phyloP scores from a whole-genome alignment of 1,284 basidiomycete species.

The Xerocomus amazonicus region DNA sequence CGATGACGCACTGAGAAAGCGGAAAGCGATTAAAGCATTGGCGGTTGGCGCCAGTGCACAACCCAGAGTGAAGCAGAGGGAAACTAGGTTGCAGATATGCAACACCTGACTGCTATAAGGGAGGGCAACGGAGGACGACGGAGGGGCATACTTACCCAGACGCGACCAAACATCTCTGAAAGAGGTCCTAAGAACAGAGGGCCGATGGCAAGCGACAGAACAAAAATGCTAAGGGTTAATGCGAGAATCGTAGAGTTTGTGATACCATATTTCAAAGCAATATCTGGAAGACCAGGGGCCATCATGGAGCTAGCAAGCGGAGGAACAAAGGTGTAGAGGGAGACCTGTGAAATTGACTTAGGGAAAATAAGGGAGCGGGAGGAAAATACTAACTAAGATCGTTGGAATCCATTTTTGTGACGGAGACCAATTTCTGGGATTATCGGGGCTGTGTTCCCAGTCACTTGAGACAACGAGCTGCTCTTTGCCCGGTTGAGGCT shows the following conservation, averaged over 20 bases:
- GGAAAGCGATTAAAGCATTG: slow-evolving; percentile 49
- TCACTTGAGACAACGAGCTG: slow-evolving; percentile 49
- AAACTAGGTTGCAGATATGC: slow-evolving; percentile 63
- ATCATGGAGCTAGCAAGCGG: slow-evolving; percentile 78
- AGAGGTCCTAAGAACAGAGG: slow-evolving; percentile 72
- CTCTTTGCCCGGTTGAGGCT: slow-evolving; percentile 27
- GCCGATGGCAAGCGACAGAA: slow-evolving; percentile 72
- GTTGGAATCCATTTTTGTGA: slow-evolving; percentile 62
- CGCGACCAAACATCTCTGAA: slow-evolving; percentile 76
- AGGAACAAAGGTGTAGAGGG: slow-evolving; percentile 65
- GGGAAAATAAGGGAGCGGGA: neutral
- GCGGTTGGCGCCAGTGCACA: slow-evolving; percentile 51
- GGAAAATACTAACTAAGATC: slow-evolving; percentile 48
- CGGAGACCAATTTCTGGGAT: slow-evolving; percentile 63
- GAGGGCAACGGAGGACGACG: neutral
- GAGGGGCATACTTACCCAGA: slow-evolving; percentile 45
- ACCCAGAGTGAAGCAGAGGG: slow-evolving; percentile 59
- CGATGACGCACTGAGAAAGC: slow-evolving; percentile 44
- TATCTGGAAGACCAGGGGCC: slow-evolving; percentile 68
- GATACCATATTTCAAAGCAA: slow-evolving; percentile 59
- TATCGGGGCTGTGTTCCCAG: slow-evolving; percentile 59
- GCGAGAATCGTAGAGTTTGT: slow-evolving; percentile 56
- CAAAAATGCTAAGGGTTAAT: slow-evolving; percentile 68
- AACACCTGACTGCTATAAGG: slow-evolving; percentile 45
- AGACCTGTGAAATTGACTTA: slow-evolving; percentile 43